Evolutionary conservation across 495 filamentous ascomycete species (phyloP).

Genomic region (Aspergillus bertholletiae): DNA sequence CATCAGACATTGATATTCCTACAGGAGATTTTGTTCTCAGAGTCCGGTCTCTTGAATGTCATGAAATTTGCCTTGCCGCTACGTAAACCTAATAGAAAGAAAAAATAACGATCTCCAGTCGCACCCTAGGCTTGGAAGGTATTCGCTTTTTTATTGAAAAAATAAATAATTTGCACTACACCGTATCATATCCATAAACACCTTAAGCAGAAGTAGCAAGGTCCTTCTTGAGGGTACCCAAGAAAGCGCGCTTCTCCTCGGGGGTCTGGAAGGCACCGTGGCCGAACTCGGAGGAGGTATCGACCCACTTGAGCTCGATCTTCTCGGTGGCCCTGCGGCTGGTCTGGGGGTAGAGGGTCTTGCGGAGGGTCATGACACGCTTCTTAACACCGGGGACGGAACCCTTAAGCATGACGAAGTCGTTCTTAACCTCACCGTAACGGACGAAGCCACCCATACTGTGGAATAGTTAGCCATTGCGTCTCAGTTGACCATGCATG

Average conservation of each 20-base stretch:
- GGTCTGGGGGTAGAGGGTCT: slow-evolving; percentile 98
- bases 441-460: slow-evolving; percentile 98
- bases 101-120: background rate
- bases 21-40: background rate
- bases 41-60: background rate
- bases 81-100: slow-evolving; percentile 8
- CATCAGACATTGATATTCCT: background rate
- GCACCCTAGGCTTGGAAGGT: slow-evolving; percentile 25
- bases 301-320: slow-evolving; percentile 99
- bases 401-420: slow-evolving; percentile 98
- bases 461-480: slow-evolving; percentile 29
- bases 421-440: slow-evolving; percentile 99
- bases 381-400: slow-evolving; percentile 98
- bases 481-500: background rate
- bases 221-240: slow-evolving; percentile 99
- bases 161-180: slow-evolving; percentile 41
- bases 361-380: slow-evolving; percentile 97
- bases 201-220: slow-evolving; percentile 67
- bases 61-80: slow-evolving; percentile 11
- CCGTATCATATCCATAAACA: slow-evolving; percentile 45
- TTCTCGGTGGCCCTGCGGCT: slow-evolving; percentile 94
- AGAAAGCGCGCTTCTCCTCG: slow-evolving; percentile 95
- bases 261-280: slow-evolving; percentile 99
- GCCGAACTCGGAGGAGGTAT: slow-evolving; percentile 99
- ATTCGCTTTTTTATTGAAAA: slow-evolving; percentile 49